Base-by-base conservation (phyloP, 2,329 filamentous ascomycete species). In the Arthrobotrys iridis region DNA sequence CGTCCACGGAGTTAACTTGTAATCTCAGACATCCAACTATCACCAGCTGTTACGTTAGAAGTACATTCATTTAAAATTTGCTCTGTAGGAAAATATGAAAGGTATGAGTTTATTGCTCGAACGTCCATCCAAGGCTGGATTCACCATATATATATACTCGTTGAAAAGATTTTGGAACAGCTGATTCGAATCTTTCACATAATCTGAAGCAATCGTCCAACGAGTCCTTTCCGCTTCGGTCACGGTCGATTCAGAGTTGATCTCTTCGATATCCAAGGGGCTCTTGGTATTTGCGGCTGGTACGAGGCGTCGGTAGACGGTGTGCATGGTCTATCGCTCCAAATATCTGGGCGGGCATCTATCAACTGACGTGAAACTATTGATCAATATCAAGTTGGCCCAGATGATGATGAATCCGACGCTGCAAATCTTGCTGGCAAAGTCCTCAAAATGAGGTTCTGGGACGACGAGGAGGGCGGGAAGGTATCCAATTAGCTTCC, bases 181-280 rank as follows among this genome's bases (percentile, higher is more conserved):
- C 66, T 71, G 28, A 68, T 50, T 33, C 8, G 30, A 55, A 28
- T 48, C n/a, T 41, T 50, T 30, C 45, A 18, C 45, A 11, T n/a
- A 7, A 15, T 37, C 5, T 13, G 28, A 80, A 97, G 95, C 93
- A 63, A 92, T 99, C 74, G 85, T 98, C 62, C 95, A 99, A 83
- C 88, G 95, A 78, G 95, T 99, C 59, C 88, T 97, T 75, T 98
- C 93, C 45, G 94, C 94, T 75, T 97, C 94, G 5, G 95, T 99
- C 79, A 95, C 93, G 0, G 94, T 99, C 60, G 93, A 99, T 81
- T 91, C 92, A 80, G 87, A 96, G 81, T 84, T 97, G 28, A 88
- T 99, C 48, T 98, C 95, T 0, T 91, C 91, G 2, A 98, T 99
- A 80, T 92, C 93, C 73, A 92, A 90, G 82, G 95, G 95, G 28